Conservation (phyloP, 768 basidiomycete genomes). For the Mycena haematopus region DNA sequence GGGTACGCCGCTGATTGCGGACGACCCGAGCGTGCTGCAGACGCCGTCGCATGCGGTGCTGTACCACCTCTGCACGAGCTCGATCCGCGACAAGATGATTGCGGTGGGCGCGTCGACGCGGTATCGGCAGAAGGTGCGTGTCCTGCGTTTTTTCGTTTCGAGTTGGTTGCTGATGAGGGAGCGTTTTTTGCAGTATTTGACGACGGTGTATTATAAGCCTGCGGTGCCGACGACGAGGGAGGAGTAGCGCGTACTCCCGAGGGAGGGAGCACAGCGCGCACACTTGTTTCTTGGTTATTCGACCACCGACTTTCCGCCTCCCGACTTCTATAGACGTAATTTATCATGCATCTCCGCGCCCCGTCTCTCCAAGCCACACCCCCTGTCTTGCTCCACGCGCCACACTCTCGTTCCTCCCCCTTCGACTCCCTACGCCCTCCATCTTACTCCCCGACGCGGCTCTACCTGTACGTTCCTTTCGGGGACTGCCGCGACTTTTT, state of each 20-base stretch:
- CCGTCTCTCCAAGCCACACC: too few species aligned
- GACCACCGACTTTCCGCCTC: too few species aligned
- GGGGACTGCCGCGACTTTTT: background rate
- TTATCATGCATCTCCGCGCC: slow-evolving; percentile 4
- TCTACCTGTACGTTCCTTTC: too few species aligned
- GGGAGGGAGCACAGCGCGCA: too few species aligned
- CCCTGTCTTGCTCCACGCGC: background rate
- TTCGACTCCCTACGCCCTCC: background rate
- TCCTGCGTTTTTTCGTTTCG: background rate
- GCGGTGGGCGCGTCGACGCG: slow-evolving; percentile 79
- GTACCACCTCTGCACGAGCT: slow-evolving; percentile 80
- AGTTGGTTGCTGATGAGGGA: background rate
- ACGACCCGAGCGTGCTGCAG: slow-evolving; percentile 79
- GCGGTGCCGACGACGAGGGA: slow-evolving; percentile 35
- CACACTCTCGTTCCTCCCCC: background rate
- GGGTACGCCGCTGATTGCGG: slow-evolving; percentile 46
- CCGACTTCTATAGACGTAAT: background rate
- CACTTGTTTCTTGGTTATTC: too few species aligned
- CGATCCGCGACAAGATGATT: slow-evolving; percentile 77
- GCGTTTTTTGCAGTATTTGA: slow-evolving; percentile 57
- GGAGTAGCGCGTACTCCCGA: background rate
- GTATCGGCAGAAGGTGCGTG: slow-evolving; percentile 72
- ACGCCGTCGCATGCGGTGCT: slow-evolving; percentile 81
- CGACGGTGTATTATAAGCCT: slow-evolving; percentile 76
- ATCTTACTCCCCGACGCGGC: background rate